Evolutionary conservation across 345 rosid species (phyloP), one percentile per base, ranked within the genome.

Genomic region (Corchorus olitorius): DNA sequence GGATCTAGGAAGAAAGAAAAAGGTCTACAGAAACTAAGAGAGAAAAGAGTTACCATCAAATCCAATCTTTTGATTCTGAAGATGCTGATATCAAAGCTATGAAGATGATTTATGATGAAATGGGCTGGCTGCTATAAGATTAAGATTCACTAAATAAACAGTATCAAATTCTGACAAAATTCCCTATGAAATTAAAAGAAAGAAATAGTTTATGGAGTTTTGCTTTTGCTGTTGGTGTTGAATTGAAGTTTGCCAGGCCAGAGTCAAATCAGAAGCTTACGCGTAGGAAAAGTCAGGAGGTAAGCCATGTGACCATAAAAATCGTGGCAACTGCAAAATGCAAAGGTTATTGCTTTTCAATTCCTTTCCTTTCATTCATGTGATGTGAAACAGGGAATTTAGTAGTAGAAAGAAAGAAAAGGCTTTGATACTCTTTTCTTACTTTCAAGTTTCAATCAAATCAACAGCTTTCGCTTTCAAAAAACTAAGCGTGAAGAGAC

Each of bases 401-500:
- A n/a, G n/a, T n/a, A n/a, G n/a, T n/a, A n/a, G 22, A 56, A 22
- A 49, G 15, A 45, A 41, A n/a, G 65, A 34, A 45, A 65, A n/a
- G 65, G 37, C 7, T 70, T 8, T 60, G 72, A 64, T 73, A 8
- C 60, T 34, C 35, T 37, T 2, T 62, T 72, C 60, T 41, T 48
- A 11, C 54, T 39, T 54, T 66, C 65, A 54, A 62, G 53, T 79
- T 71, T 74, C 84, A 8, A 72, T 82, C 89, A 77, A 67, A 79
- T 83, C 84, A 61, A 19, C 41, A 60, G 27, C 53, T 75, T 74
- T 81, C 81, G 22, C 33, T 70, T 49, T 84, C 81, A 11, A 77
- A 48, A 45, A 64, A 3, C 35, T 76, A 80, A 76, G 85, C 92
- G 90, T 84, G 86, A 81, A 82, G 82, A 82, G 88, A 83, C 89